Percentiles rank a stretch among this genome's conserved stretches.
Evolutionary conservation across 139 green algal genomes (phyloP).

Genomic region (Chara braunii): DNA sequence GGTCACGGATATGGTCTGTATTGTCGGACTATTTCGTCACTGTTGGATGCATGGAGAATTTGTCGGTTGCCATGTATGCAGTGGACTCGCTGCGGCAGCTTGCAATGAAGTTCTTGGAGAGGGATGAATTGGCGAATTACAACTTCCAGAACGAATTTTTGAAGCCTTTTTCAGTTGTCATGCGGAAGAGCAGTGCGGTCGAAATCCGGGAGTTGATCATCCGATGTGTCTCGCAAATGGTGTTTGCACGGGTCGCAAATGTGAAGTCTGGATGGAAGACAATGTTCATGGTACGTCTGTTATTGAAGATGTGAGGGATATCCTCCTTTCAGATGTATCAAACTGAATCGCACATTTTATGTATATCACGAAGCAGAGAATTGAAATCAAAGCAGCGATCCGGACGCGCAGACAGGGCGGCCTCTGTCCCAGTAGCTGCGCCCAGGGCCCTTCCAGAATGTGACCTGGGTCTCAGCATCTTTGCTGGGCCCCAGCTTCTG

Average conservation of each 20-base stretch:
- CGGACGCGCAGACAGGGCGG: no score
- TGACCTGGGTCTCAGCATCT: no score
- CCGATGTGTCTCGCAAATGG: constrained; percentile 64
- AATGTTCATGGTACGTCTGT: constrained; percentile 94
- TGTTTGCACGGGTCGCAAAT: constrained; percentile 66
- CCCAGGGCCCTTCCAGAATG: no score
- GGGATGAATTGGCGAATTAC: constrained; percentile 96
- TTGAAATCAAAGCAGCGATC: no score
- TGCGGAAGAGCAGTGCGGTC: constrained; percentile 68
- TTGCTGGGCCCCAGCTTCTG: no score
- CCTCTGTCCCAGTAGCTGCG: no score
- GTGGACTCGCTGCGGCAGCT: constrained; percentile 74
- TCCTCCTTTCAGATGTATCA: no score
- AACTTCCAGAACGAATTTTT: constrained; percentile 99
- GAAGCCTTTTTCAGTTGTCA: constrained; percentile 93
- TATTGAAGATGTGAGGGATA: no score
- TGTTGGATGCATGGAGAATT: constrained; percentile 61
- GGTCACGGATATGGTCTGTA: constrained; percentile 87
- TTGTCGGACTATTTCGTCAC: constrained; percentile 88
- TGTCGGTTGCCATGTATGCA: constrained; percentile 80
- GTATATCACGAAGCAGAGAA: no score
- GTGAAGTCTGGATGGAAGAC: constrained; percentile 96
- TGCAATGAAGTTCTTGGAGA: constrained; percentile 85
- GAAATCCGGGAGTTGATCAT: constrained; percentile 98
- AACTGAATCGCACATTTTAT: no score